Evolutionary conservation across 2,329 filamentous ascomycete species (phyloP).

Genomic region (Alternaria gansuensis): DNA sequence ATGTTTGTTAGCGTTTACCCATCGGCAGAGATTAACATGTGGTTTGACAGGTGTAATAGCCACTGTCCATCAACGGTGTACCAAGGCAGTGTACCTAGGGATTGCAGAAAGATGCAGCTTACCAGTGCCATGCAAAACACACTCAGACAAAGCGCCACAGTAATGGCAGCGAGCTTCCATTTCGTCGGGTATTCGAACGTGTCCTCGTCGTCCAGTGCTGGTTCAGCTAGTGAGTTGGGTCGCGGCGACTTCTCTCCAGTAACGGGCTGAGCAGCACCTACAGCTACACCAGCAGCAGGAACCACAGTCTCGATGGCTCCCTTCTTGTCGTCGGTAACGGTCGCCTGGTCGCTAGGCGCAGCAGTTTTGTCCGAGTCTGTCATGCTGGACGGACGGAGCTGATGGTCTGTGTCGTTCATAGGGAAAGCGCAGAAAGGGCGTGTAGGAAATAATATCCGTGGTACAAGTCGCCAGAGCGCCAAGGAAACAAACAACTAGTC

Average conservation of each 20-base stretch:
- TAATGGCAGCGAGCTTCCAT: conserved; percentile 48
- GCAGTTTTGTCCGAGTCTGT: conserved; percentile 48
- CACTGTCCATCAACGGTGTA: conserved; percentile 11
- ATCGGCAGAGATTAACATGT: not conserved
- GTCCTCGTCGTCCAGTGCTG: conserved; percentile 36
- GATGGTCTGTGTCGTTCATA: conserved; percentile 40
- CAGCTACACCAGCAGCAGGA: conserved; percentile 35
- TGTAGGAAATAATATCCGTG: conserved; percentile 6
- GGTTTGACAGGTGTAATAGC: conserved; percentile 3
- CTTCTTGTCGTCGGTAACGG: conserved; percentile 39
- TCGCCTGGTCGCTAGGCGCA: conserved; percentile 38
- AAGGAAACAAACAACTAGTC: not conserved
- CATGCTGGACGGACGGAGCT: conserved; percentile 42
- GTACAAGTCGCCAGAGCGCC: not conserved
- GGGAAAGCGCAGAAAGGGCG: conserved; percentile 4
- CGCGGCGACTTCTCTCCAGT: conserved; percentile 25
- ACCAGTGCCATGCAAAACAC: conserved; percentile 54
- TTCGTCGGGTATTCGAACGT: conserved; percentile 49
- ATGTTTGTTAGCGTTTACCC: conserved; percentile 5
- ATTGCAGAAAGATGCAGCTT: conserved; percentile 15
- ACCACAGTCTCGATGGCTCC: conserved; percentile 34
- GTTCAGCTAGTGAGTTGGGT: conserved; percentile 31
- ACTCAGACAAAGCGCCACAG: conserved; percentile 46
- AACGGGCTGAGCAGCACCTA: conserved; percentile 26
- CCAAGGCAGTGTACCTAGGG: conserved; percentile 6